Conservation (phyloP, 257 asterid genomes). For the Capsicum chinense region DNA sequence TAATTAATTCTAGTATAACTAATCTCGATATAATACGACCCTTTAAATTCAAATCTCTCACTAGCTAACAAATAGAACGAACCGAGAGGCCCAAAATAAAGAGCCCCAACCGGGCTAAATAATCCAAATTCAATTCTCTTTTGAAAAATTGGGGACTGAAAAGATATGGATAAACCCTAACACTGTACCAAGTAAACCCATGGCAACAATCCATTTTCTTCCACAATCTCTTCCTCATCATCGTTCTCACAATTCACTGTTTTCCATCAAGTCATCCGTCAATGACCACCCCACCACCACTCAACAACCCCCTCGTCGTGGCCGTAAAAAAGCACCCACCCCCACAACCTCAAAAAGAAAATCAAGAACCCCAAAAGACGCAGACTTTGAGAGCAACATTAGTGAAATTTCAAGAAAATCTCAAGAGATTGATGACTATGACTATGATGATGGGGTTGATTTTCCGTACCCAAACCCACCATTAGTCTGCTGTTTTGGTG, state of each 20-base stretch:
- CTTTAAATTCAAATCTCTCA: no score
- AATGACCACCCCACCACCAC: slow-evolving; percentile 48
- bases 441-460: slow-evolving; percentile 77
- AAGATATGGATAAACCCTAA: slow-evolving; percentile 67
- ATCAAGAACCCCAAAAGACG: slow-evolving; percentile 47
- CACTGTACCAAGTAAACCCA: slow-evolving; percentile 21
- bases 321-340: slow-evolving; percentile 63
- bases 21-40: no score
- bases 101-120: neutral
- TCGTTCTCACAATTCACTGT: slow-evolving; percentile 33
- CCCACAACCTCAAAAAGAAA: slow-evolving; percentile 40
- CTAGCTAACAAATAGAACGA: no score
- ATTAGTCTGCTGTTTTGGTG: slow-evolving; percentile 83
- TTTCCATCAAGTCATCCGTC: slow-evolving; percentile 44
- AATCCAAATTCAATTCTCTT: neutral
- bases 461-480: slow-evolving; percentile 86
- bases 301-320: slow-evolving; percentile 51
- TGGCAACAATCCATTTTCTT: slow-evolving; percentile 59
- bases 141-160: neutral
- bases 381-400: slow-evolving; percentile 30
- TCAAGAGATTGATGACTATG: slow-evolving; percentile 49
- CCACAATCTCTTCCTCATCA: slow-evolving; percentile 42
- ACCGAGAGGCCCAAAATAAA: no score
- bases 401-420: slow-evolving; percentile 29
- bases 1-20: no score